These are phyloP conservation scores for Cucumis sativus DNA, from an alignment of 306 rosid genomes.

Conservation along the genomic window Cucumber_9930_V3 NC_026655.2:5406501-5407000, in stretches of 20 bases:
- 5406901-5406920: not conserved
- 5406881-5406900: too few species aligned
- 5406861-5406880: too few species aligned
- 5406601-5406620: not conserved
- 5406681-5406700: not conserved
- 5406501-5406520: slow-evolving; percentile 16
- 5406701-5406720: not conserved
- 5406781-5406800: not conserved
- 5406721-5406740: not conserved
- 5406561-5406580: not conserved
- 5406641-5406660: not conserved
- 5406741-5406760: not conserved
- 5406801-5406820: not conserved
- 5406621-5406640: not conserved
- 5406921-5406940: not conserved
- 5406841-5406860: too few species aligned
- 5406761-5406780: not conserved
- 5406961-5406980: not conserved
- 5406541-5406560: slow-evolving; percentile 11
- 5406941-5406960: not conserved
- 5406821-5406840: not conserved
- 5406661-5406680: not conserved
- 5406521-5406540: slow-evolving; percentile 14
- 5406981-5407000: not conserved
- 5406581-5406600: not conserved